phyloP scores from a whole-genome alignment of 345 rosid genomes.

The Eucalyptus urophylla region DNA sequence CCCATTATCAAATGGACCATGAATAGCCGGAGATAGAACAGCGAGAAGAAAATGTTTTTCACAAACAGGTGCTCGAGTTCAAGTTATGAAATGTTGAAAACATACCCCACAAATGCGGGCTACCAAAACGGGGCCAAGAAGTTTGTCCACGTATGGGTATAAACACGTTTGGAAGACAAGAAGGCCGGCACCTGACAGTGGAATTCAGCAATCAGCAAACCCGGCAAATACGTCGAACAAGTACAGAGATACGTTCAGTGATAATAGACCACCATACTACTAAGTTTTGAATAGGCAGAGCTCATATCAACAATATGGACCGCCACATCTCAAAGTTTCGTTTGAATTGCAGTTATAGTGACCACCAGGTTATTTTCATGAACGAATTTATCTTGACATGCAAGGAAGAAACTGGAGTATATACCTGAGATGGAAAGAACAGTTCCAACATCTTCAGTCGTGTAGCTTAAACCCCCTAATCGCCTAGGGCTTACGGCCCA shows the following conservation, averaged over 20 bases:
- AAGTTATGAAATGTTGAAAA: not conserved
- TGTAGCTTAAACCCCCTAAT: constrained; percentile 62
- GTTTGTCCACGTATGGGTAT: constrained; percentile 54
- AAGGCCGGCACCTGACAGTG: constrained; percentile 57
- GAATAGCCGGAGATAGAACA: not conserved
- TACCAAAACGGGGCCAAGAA: constrained; percentile 46
- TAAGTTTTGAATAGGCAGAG: not conserved
- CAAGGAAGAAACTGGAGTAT: not conserved
- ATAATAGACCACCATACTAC: not conserved
- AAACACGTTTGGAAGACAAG: constrained; percentile 56
- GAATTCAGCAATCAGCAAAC: not conserved
- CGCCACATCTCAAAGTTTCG: not conserved
- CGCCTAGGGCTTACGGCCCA: constrained; percentile 84
- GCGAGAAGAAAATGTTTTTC: not conserved
- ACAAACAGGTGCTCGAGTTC: not conserved
- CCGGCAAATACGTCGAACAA: not conserved
- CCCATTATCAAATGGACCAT: not conserved
- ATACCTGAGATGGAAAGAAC: constrained; percentile 76
- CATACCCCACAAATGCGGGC: constrained; percentile 62
- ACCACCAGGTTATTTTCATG: not conserved
- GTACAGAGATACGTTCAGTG: not conserved
- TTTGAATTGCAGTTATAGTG: not conserved
- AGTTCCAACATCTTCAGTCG: constrained; percentile 56
- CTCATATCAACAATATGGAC: not conserved
- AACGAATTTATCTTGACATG: not conserved